Evolutionary conservation across 2,329 filamentous ascomycete species (phyloP).

Genomic region (Metarhizium guizhouense): DNA sequence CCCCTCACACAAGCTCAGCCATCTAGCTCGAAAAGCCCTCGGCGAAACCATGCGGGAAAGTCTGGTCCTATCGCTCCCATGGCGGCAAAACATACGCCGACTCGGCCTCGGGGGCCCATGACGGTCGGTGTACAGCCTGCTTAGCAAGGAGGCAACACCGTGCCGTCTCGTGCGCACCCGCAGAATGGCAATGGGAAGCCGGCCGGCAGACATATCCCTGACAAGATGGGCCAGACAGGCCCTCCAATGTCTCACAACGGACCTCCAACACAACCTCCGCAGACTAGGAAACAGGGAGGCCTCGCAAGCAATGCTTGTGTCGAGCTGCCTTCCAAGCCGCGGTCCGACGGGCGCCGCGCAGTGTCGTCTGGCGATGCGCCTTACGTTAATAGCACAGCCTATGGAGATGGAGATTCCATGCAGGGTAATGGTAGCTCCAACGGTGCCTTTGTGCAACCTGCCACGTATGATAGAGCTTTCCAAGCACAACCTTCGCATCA

Average conservation of each 20-base stretch:
- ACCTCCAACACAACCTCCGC: not conserved
- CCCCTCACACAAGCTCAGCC: not conserved
- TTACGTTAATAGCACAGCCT: not conserved
- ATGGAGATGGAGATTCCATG: not conserved
- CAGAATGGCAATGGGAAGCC: not conserved
- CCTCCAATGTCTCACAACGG: not conserved
- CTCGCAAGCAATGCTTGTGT: not conserved
- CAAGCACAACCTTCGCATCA: not conserved
- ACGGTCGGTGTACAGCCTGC: constrained; percentile 8
- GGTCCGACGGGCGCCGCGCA: not conserved
- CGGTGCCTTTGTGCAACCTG: not conserved
- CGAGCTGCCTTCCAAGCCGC: not conserved
- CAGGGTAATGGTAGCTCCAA: not conserved
- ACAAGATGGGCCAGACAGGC: not conserved
- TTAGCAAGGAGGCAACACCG: constrained; percentile 10
- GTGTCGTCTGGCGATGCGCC: not conserved
- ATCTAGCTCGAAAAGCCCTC: too few species aligned
- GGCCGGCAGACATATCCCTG: not conserved
- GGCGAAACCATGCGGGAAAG: not conserved
- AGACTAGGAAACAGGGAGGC: not conserved
- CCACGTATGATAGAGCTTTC: not conserved
- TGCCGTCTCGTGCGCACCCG: not conserved
- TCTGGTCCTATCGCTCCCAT: not conserved
- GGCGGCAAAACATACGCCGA: not conserved
- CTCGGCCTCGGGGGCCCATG: not conserved